Conservation (phyloP, 257 asterid species). For the Fraxinus excelsior region DNA sequence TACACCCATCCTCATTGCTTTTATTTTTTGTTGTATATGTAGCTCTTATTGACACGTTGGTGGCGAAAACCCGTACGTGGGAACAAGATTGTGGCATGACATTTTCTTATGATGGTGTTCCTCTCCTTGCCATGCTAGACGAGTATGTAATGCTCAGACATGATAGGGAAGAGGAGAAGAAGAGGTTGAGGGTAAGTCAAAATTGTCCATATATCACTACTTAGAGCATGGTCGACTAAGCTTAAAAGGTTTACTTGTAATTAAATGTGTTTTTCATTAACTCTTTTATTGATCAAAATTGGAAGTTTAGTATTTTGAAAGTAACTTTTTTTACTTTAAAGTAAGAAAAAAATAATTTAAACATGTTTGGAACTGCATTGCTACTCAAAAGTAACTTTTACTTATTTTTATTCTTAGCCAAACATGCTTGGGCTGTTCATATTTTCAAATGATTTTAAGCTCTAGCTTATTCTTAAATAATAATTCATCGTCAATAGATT, state of each 20-base stretch:
- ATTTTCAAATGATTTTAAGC: too few relatives aligned
- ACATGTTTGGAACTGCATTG: conserved; percentile 8
- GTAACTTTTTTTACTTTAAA: conserved; percentile 40
- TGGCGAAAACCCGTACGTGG: conserved; percentile 88
- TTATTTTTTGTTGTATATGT: conserved; percentile 20
- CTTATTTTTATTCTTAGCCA: not conserved
- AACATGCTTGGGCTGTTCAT: too few relatives aligned
- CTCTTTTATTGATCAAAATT: too few relatives aligned
- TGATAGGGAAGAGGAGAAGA: conserved; percentile 32
- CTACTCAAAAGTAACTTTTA: not conserved
- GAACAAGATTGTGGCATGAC: conserved; percentile 79
- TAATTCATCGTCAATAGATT: too few relatives aligned
- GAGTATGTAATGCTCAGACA: conserved; percentile 94
- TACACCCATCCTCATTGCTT: too few relatives aligned
- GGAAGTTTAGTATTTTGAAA: conserved; percentile 10
- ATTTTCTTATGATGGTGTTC: conserved; percentile 91
- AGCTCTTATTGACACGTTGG: conserved; percentile 88
- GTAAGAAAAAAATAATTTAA: conserved; percentile 78
- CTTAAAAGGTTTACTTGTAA: too few relatives aligned
- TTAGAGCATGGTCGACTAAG: too few relatives aligned
- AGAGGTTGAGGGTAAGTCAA: too few relatives aligned
- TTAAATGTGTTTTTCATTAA: too few relatives aligned
- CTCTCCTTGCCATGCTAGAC: conserved; percentile 95
- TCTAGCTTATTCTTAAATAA: too few relatives aligned
- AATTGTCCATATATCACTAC: too few relatives aligned